These are phyloP conservation scores for Magnolia kwangsiensis DNA, from an alignment of 164 flowering plant genomes.

Conservation along the genomic window DNA sequence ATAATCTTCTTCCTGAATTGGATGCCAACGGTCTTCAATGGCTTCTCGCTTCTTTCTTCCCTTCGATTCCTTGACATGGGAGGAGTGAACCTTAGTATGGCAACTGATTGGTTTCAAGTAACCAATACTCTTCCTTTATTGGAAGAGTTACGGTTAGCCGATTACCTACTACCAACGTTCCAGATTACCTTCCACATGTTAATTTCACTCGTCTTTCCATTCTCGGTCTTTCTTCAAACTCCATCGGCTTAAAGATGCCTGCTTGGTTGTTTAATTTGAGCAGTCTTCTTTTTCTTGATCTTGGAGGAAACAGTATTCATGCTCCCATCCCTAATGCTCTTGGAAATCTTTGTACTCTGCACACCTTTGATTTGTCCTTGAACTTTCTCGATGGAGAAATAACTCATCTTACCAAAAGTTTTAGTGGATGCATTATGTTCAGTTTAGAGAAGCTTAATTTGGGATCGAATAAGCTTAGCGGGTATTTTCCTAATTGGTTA, in stretches of 20 bases:
- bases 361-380: neutral
- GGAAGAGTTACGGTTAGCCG: neutral
- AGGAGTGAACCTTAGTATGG: neutral
- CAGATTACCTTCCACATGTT: neutral
- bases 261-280: neutral
- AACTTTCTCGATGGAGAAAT: neutral
- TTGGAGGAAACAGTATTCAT: neutral
- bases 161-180: neutral
- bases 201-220: neutral
- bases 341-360: neutral
- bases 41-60: conserved; percentile 6
- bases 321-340: neutral
- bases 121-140: neutral
- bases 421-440: neutral
- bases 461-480: neutral
- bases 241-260: neutral
- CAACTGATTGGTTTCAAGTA: conserved; percentile 1
- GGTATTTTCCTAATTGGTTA: neutral
- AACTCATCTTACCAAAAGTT: neutral
- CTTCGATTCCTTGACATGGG: conserved; percentile 1
- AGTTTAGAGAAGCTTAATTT: neutral
- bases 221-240: neutral
- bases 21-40: conserved; percentile 3
- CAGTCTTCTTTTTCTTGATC: neutral
- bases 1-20: neutral